Base-by-base conservation (phyloP, 805 yeast species). In the Myxozyma mucilagina region DNA sequence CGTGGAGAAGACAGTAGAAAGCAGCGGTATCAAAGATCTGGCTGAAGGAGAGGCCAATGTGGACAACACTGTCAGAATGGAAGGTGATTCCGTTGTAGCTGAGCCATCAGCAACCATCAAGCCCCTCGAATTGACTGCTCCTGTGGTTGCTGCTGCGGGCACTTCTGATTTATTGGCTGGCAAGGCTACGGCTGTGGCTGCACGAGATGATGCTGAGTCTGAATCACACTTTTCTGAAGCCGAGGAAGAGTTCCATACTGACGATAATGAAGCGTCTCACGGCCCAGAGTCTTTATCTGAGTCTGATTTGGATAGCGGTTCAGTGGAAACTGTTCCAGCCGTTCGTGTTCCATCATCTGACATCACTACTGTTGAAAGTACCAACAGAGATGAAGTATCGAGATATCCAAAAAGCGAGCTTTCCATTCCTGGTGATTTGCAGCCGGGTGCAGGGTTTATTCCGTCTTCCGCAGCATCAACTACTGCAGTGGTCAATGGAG, bases 261-360 rank as follows among this genome's bases (percentile, higher is more conserved):
- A 43, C 47, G 9, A 16, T 4, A 29, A 43, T 35, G 32, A 38
- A 14, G 20, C 32, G 20, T 35, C 13, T 1, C 35, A 5, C 5
- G 54, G 29, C 16, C 14, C 38, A 9, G 54, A 50, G 45, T 50
- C 54, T 7, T 10, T 39, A 29, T 16, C 41, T 16, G 47, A 20
- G 8, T 42, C 47, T 3, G 48, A 42, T 8, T 8, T 41, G n/a
- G 48, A 43, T 11, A 41, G 20, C 7, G 48, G 41, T 16, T 32
- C 47, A n/a, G 56, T 42, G 14, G 56, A 52, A 32, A 52, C 56
- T 52, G 56, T 48, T 31, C 41, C 47, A 8, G 48, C 48, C 18
- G 48, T 52, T 11, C 39, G 41, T 11, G 56, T 52, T 32, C 56
- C 56, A 9, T 31, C 47, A 2, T 31, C 48, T 14, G 48, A 42